phyloP scores from a whole-genome alignment of 139 green algal species.

The Volvox africanus region DNA sequence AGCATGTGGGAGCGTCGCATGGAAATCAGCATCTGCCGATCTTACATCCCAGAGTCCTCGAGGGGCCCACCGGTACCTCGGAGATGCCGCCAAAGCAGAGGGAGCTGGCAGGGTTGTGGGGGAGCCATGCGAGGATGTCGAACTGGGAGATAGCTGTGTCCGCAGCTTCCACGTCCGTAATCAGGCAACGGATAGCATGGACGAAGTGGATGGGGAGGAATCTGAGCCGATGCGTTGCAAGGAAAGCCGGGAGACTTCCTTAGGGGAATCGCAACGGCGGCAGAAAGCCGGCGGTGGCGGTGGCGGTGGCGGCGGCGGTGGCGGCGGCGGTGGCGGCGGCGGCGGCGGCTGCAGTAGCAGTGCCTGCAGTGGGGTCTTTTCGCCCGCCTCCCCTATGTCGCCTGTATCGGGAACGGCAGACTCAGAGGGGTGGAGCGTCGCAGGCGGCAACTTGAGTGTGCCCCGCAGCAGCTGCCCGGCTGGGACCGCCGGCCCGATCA shows the following conservation, averaged over 20 bases:
- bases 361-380: background rate
- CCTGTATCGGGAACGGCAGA: no score
- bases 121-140: background rate
- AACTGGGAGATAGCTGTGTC: constrained; percentile 11
- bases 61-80: background rate
- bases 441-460: no score
- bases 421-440: no score
- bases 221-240: background rate
- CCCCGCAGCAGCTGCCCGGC: no score
- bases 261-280: background rate
- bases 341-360: background rate
- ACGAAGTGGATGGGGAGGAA: background rate
- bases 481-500: no score
- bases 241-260: background rate
- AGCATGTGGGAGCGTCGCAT: background rate
- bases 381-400: background rate
- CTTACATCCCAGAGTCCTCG: no score
- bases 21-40: background rate
- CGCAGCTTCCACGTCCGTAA: constrained; percentile 11
- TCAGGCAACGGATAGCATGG: constrained; percentile 2
- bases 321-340: background rate
- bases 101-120: background rate
- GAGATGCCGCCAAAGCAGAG: background rate
- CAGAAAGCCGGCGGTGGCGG: background rate
- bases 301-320: background rate